Evolutionary conservation across 305 asterid genomes (phyloP).

Genomic region (Stenogyne calaminthoides): DNA sequence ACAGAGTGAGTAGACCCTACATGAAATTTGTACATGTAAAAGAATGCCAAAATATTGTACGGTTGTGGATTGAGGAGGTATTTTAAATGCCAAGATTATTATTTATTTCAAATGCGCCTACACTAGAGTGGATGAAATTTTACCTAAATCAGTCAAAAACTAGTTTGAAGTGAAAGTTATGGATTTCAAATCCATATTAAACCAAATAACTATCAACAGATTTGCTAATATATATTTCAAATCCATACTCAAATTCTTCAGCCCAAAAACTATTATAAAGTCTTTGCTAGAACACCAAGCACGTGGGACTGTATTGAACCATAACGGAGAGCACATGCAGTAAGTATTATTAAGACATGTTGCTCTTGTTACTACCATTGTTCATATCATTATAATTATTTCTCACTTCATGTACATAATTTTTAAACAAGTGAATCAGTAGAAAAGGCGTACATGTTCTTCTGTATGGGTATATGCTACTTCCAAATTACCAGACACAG

Average conservation of each 20-base stretch:
- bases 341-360: background rate
- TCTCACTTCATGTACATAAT: conserved; percentile 4
- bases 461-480: conserved; percentile 79
- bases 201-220: background rate
- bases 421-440: conserved; percentile 8
- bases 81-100: background rate
- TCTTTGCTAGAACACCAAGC: background rate
- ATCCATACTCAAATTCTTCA: background rate
- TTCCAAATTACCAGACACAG: conserved; percentile 82
- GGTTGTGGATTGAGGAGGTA: background rate
- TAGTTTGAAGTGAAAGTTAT: background rate
- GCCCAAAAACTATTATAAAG: background rate
- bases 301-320: background rate
- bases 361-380: background rate
- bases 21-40: conserved; percentile 21
- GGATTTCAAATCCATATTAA: background rate
- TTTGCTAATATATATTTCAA: background rate
- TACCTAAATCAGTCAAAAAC: background rate
- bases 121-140: background rate
- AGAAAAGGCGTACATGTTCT: conserved; percentile 60
- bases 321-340: background rate
- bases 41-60: background rate
- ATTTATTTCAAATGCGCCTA: background rate
- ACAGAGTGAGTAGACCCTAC: conserved; percentile 85
- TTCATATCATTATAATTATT: conserved; percentile 2